Evolutionary conservation across 2,329 filamentous ascomycete species (phyloP).

Genomic region (Xylaria sp.): DNA sequence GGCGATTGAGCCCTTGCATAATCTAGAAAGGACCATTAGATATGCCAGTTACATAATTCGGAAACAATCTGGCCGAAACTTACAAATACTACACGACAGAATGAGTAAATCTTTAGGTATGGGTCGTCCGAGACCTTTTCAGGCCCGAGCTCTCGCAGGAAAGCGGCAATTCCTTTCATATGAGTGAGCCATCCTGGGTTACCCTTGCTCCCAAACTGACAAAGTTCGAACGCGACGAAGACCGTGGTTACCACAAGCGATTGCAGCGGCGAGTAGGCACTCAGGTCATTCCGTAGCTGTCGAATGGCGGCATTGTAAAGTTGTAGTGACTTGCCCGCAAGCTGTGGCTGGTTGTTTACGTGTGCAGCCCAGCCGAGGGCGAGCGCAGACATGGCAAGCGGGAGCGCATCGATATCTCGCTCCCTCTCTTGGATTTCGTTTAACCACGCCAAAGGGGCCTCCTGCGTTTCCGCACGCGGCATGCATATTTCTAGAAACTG

Average conservation of each 20-base stretch:
- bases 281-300: constrained; percentile 38
- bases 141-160: constrained; percentile 36
- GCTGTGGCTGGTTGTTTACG: constrained; percentile 29
- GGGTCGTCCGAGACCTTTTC: constrained; percentile 37
- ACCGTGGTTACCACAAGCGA: constrained; percentile 37
- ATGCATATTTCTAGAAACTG: constrained; percentile 38
- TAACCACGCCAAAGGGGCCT: constrained; percentile 40
- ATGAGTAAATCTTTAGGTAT: constrained; percentile 37
- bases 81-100: constrained; percentile 40
- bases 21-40: constrained; percentile 31
- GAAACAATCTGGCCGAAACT: neutral
- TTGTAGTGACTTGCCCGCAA: constrained; percentile 39
- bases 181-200: constrained; percentile 41
- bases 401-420: constrained; percentile 38
- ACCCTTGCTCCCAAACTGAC: constrained; percentile 39
- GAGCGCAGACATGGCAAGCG: constrained; percentile 41
- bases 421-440: constrained; percentile 34
- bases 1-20: constrained; percentile 34
- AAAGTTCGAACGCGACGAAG: constrained; percentile 41
- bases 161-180: constrained; percentile 38
- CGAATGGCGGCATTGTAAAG: constrained; percentile 39
- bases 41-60: neutral
- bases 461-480: constrained; percentile 30
- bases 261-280: constrained; percentile 33
- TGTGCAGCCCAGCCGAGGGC: constrained; percentile 42